Evolutionary conservation across 2,329 filamentous ascomycete species (phyloP).

Genomic region (Didymella pomorum): DNA sequence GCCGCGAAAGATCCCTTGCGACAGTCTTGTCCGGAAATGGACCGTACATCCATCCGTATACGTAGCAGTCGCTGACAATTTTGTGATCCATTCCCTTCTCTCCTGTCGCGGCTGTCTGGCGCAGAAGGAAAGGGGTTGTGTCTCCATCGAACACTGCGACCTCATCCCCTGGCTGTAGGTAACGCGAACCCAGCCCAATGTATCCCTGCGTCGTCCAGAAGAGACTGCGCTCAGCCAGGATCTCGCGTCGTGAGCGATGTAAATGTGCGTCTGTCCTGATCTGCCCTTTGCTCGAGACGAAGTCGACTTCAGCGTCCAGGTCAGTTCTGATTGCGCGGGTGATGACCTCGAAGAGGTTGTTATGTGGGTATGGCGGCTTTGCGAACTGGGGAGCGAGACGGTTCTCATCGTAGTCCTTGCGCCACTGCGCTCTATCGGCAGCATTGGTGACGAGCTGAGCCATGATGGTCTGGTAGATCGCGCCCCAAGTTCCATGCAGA

Average conservation of each 20-base stretch:
- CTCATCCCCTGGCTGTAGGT: slow-evolving; percentile 11
- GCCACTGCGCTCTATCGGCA: background rate
- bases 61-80: slow-evolving; percentile 17
- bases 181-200: slow-evolving; percentile 13
- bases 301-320: slow-evolving; percentile 12
- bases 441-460: background rate
- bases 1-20: slow-evolving; percentile 6
- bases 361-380: slow-evolving; percentile 10
- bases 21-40: slow-evolving; percentile 10
- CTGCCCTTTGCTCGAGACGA: slow-evolving; percentile 12
- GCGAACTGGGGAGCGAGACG: slow-evolving; percentile 7
- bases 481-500: slow-evolving; percentile 18
- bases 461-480: slow-evolving; percentile 15
- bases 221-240: slow-evolving; percentile 6
- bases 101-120: background rate
- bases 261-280: slow-evolving; percentile 17
- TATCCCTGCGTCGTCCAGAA: slow-evolving; percentile 15
- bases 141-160: slow-evolving; percentile 16
- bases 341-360: slow-evolving; percentile 13
- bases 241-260: slow-evolving; percentile 11
- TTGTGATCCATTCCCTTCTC: background rate
- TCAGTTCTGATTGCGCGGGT: slow-evolving; percentile 13
- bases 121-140: slow-evolving; percentile 15
- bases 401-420: slow-evolving; percentile 17
- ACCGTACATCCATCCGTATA: slow-evolving; percentile 18